phyloP scores from a whole-genome alignment of 768 basidiomycete genomes.

The Dentipellis sp. region DNA sequence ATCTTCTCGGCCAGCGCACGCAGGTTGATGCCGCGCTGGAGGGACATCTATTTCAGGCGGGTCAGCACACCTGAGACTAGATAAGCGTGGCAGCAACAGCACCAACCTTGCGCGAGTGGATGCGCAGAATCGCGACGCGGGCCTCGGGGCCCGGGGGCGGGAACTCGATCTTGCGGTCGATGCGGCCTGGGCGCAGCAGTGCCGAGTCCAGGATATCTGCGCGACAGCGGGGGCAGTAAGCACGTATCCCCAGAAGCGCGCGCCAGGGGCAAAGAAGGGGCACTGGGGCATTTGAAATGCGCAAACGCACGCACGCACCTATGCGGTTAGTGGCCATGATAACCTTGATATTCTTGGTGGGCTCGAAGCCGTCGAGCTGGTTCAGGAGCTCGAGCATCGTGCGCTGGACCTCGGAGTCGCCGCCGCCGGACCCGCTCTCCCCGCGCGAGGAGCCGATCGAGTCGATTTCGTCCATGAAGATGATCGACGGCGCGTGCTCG shows the following conservation, averaged over 20 bases:
- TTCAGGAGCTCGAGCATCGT: slow-evolving; percentile 61
- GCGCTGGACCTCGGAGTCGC: slow-evolving; percentile 59
- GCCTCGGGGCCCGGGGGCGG: slow-evolving; percentile 97
- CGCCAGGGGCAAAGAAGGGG: not conserved
- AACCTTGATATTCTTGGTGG: slow-evolving; percentile 78
- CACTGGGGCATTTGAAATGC: not conserved
- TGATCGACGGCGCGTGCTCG: slow-evolving; percentile 95
- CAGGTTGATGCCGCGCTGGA: slow-evolving; percentile 97
- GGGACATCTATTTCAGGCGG: slow-evolving; percentile 63
- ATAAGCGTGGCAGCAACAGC: not conserved
- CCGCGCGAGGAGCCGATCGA: slow-evolving; percentile 92
- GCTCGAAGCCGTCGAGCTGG: slow-evolving; percentile 60
- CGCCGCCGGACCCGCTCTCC: slow-evolving; percentile 56
- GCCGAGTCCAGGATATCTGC: slow-evolving; percentile 92
- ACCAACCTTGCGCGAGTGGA: slow-evolving; percentile 86
- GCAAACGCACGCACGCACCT: slow-evolving; percentile 32
- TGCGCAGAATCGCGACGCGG: slow-evolving; percentile 92
- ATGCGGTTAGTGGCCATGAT: slow-evolving; percentile 99
- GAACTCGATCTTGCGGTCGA: slow-evolving; percentile 97
- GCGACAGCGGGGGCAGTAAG: not conserved
- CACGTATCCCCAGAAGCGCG: too few relatives aligned
- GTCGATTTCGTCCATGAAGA: slow-evolving; percentile 99
- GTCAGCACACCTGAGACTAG: too few relatives aligned
- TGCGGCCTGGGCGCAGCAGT: slow-evolving; percentile 86
- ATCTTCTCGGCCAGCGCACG: slow-evolving; percentile 96